Evolutionary conservation across 768 basidiomycete genomes (phyloP).

Genomic region (Imleria badia): DNA sequence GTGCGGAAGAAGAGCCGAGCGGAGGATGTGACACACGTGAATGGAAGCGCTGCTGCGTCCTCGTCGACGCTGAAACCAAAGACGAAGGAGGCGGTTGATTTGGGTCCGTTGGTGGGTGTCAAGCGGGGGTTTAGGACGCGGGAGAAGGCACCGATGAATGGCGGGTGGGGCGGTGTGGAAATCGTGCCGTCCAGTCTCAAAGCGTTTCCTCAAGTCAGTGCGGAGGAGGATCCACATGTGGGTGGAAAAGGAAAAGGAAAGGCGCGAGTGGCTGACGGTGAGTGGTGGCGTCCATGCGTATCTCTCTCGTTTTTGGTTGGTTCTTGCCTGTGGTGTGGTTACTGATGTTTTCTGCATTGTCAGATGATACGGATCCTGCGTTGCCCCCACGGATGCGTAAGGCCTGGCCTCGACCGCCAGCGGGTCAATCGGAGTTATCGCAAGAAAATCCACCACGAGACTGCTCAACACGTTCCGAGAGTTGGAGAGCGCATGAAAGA

Average conservation of each 20-base stretch:
- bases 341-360: neutral
- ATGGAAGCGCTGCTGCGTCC: neutral
- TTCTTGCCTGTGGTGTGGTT: neutral
- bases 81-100: slow-evolving; percentile 34
- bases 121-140: slow-evolving; percentile 62
- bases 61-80: neutral
- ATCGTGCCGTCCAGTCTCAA: slow-evolving; percentile 39
- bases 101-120: slow-evolving; percentile 64
- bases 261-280: slow-evolving; percentile 20
- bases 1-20: slow-evolving; percentile 15
- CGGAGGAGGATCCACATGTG: slow-evolving; percentile 6
- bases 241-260: slow-evolving; percentile 20
- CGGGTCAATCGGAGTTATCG: neutral
- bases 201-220: slow-evolving; percentile 14
- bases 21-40: slow-evolving; percentile 31
- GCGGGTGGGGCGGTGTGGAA: slow-evolving; percentile 66
- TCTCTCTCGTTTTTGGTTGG: neutral
- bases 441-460: slow-evolving; percentile 1
- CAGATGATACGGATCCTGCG: slow-evolving; percentile 16
- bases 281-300: slow-evolving; percentile 6
- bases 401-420: slow-evolving; percentile 31
- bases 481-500: slow-evolving; percentile 18
- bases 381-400: slow-evolving; percentile 70
- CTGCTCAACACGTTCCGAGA: neutral
- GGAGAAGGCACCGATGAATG: slow-evolving; percentile 53